These are phyloP conservation scores for Nicotiana otophora DNA, from an alignment of 257 asterid species.

Conservation along the genomic window DNA sequence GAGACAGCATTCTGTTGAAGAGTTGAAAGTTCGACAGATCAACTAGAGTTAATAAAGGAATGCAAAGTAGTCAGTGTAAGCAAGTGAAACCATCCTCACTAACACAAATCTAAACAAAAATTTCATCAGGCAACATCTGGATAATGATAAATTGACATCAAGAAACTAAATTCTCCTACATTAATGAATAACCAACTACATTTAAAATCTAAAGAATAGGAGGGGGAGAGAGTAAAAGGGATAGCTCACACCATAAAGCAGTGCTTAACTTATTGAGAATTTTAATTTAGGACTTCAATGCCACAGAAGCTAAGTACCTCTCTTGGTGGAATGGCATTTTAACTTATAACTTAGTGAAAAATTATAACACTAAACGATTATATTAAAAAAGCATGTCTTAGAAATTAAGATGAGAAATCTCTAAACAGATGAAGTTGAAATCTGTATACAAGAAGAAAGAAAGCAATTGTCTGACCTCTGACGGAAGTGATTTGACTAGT, in stretches of 20 bases:
- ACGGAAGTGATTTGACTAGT: conserved; percentile 5
- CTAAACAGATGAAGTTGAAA: background rate
- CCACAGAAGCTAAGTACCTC: background rate
- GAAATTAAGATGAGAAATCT: background rate
- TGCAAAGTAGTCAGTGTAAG: background rate
- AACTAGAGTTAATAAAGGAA: background rate
- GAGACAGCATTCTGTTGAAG: too few relatives aligned
- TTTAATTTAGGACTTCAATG: too few relatives aligned
- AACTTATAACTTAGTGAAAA: background rate
- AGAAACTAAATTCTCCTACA: too few relatives aligned
- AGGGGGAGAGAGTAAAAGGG: too few relatives aligned
- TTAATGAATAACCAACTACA: too few relatives aligned
- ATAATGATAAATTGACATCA: background rate
- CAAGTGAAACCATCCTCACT: background rate
- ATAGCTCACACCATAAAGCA: too few relatives aligned
- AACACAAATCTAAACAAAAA: background rate
- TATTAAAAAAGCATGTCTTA: background rate
- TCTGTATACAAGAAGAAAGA: conserved; percentile 30
- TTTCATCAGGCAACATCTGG: background rate
- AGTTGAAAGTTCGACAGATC: background rate
- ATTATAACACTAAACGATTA: background rate
- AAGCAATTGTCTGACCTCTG: conserved; percentile 46
- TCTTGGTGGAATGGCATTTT: background rate
- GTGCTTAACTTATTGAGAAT: background rate
- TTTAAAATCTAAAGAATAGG: too few relatives aligned